Evolutionary conservation across 495 filamentous ascomycete genomes (phyloP).

Genomic region (Aspergillus cavernicola): DNA sequence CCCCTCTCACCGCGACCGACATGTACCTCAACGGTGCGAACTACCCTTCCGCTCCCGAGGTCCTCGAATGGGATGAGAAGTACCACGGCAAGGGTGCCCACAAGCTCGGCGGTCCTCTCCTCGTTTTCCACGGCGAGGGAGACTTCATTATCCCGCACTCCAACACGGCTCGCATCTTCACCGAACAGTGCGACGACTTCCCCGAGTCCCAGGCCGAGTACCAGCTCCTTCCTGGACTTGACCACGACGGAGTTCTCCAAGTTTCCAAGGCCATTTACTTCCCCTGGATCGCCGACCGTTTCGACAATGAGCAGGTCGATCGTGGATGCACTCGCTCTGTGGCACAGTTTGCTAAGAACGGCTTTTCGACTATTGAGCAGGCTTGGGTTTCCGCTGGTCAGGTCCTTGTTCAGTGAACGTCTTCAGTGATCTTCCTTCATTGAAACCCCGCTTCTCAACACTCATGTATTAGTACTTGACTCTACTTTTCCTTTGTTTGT

Average conservation of each 20-base stretch:
- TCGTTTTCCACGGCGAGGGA: slow-evolving; percentile 2
- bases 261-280: slow-evolving; percentile 2
- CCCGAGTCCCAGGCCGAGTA: background rate
- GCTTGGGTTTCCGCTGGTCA: background rate
- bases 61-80: background rate
- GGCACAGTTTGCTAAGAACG: background rate
- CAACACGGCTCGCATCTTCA: background rate
- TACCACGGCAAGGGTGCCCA: slow-evolving; percentile 5
- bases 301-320: background rate
- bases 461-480: no score
- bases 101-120: background rate
- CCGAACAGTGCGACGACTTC: background rate
- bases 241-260: slow-evolving; percentile 7
- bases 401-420: background rate
- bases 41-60: slow-evolving; percentile 2
- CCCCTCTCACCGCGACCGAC: background rate
- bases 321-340: background rate
- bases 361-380: background rate
- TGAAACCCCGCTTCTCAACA: no score
- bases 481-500: no score
- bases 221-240: background rate
- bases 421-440: no score
- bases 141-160: background rate
- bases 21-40: slow-evolving; percentile 7
- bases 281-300: slow-evolving; percentile 10